Percentiles rank a stretch among this genome's conserved stretches.
Conservation (phyloP, 768 basidiomycete genomes). For the Amanita fuliginea region DNA sequence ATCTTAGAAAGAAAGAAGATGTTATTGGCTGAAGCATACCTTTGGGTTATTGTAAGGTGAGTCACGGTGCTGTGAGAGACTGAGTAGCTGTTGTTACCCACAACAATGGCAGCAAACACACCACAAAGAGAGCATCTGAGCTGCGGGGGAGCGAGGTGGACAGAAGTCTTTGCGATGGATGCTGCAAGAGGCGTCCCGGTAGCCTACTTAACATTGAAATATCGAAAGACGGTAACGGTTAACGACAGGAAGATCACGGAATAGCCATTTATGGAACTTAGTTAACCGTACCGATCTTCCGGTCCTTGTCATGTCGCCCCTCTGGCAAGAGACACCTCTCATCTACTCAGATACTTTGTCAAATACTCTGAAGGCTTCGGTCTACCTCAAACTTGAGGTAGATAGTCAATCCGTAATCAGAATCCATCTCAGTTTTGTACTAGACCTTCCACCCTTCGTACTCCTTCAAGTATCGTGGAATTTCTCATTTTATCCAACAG, state of each 20-base stretch:
- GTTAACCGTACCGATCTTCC: too few relatives aligned
- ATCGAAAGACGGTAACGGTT: too few relatives aligned
- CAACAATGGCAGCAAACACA: conserved; percentile 27
- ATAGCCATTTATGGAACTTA: too few relatives aligned
- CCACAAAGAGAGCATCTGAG: conserved; percentile 85
- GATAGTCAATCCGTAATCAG: conserved; percentile 4
- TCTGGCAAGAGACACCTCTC: conserved; percentile 59
- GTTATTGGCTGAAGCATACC: conserved; percentile 25
- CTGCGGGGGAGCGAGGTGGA: conserved; percentile 33
- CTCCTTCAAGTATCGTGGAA: conserved; percentile 71
- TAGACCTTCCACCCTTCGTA: conserved; percentile 64
- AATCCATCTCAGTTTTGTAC: not conserved
- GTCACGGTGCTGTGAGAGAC: conserved; percentile 71
- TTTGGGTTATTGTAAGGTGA: conserved; percentile 90
- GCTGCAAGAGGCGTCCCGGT: not conserved
- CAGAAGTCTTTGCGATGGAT: conserved; percentile 17
- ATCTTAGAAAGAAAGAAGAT: not conserved
- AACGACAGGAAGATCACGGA: not conserved
- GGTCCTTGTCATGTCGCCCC: not conserved
- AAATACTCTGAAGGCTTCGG: conserved; percentile 33
- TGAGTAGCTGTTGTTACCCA: conserved; percentile 8
- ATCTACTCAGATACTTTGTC: conserved; percentile 53
- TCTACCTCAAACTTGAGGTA: conserved; percentile 69
- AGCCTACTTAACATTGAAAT: not conserved
- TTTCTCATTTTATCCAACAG: conserved; percentile 49